A percentile compares a stretch with the other conserved stretches of the same genome.
These are phyloP conservation scores for Albifimbria verrucaria DNA, from an alignment of 2,329 filamentous ascomycete genomes.

Conservation along the genomic window DNA sequence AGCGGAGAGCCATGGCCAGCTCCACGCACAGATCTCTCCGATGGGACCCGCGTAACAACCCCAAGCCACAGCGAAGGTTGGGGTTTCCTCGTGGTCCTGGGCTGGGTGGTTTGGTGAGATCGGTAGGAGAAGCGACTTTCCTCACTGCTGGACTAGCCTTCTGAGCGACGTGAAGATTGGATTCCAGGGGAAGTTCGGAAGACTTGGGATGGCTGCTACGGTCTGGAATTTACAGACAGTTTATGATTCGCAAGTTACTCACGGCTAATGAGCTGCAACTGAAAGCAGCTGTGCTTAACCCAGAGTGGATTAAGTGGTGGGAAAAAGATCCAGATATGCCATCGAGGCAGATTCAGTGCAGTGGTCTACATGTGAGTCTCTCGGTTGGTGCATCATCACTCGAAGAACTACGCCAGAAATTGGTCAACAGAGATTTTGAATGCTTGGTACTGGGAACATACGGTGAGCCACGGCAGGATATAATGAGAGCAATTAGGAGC, in stretches of 20 bases:
- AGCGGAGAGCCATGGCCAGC: too few species aligned
- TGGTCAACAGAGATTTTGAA: background rate
- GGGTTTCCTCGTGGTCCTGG: constrained; percentile 3
- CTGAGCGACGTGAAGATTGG: background rate
- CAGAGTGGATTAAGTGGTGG: background rate
- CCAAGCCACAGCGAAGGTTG: background rate
- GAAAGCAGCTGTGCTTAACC: background rate
- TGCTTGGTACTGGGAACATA: background rate
- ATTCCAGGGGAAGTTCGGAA: background rate
- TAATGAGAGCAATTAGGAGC: background rate
- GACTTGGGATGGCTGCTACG: background rate
- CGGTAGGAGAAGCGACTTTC: background rate
- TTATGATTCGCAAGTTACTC: background rate
- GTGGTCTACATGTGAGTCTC: background rate
- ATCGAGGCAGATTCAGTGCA: background rate
- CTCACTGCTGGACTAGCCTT: background rate
- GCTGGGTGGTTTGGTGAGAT: constrained; percentile 1
- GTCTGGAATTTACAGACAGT: background rate
- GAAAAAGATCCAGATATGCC: background rate
- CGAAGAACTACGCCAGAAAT: background rate
- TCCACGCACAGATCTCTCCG: background rate
- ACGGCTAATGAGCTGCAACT: background rate
- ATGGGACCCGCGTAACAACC: background rate
- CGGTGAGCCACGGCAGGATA: background rate
- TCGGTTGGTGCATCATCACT: background rate